Evolutionary conservation across 2,329 filamentous ascomycete species (phyloP).

Genomic region (Bipolaris zeicola): DNA sequence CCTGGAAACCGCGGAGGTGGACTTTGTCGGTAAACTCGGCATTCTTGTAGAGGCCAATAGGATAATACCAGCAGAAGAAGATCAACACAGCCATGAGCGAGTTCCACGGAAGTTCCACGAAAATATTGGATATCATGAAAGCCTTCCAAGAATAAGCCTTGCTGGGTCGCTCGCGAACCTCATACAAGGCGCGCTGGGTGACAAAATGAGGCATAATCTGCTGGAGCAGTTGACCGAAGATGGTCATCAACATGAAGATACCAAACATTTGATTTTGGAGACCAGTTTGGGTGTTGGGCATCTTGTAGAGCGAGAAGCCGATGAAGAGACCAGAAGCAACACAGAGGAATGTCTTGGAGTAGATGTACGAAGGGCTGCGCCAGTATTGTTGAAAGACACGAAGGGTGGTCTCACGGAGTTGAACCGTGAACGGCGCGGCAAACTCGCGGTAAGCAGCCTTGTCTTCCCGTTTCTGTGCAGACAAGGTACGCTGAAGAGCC

Average conservation of each 20-base stretch:
- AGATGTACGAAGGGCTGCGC: constrained; percentile 88
- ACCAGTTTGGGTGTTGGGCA: constrained; percentile 74
- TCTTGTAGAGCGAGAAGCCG: constrained; percentile 78
- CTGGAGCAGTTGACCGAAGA: constrained; percentile 80
- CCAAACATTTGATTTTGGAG: constrained; percentile 86
- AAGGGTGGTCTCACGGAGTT: constrained; percentile 69
- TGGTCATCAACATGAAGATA: constrained; percentile 80
- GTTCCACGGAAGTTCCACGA: constrained; percentile 88
- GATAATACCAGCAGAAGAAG: constrained; percentile 85
- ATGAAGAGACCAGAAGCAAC: constrained; percentile 73
- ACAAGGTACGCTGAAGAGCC: constrained; percentile 46
- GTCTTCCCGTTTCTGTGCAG: constrained; percentile 51
- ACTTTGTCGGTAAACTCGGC: constrained; percentile 66
- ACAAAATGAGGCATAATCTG: constrained; percentile 89
- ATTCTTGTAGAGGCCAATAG: constrained; percentile 76
- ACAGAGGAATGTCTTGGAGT: constrained; percentile 76
- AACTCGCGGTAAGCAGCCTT: constrained; percentile 74
- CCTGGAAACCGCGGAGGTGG: constrained; percentile 72
- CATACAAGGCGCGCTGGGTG: constrained; percentile 79
- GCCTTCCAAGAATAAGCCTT: constrained; percentile 86
- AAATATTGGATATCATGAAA: constrained; percentile 81
- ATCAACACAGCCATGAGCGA: constrained; percentile 75
- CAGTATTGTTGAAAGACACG: constrained; percentile 92
- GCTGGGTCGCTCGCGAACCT: constrained; percentile 81
- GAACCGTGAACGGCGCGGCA: constrained; percentile 72